Evolutionary conservation across 139 green algal genomes (phyloP), one percentile per base, ranked within the genome.

Genomic region (Chlamydomonas schloesseri): DNA sequence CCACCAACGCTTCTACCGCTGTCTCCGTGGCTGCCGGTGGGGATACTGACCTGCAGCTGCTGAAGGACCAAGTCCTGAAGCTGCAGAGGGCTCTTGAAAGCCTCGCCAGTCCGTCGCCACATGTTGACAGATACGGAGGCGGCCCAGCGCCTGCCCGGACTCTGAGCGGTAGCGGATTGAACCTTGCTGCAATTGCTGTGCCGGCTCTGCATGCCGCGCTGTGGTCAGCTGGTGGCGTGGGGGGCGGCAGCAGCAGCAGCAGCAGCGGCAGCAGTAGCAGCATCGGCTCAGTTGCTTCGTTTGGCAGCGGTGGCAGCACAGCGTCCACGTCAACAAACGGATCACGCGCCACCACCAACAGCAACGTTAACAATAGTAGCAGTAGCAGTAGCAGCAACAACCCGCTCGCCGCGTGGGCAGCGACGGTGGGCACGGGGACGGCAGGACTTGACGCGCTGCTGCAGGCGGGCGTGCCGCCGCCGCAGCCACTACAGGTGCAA

Each of bases 61-160:
- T 84, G 1, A 74, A 74, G 46, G 78, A 84, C 62, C 78, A 84
- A 29, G 74, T 84, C 42, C n/a, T 84, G n/a, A 84, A 84, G 64
- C 78, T 84, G 1, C 78, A 84, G 46, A 13, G 57, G 1, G 78
- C 78, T 10, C 46, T 84, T 13, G 78, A 84, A 46, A 53, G 29
- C 64, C 62, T 84, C 0, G 14, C 64, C 78, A 34, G 78, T 29
- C 28, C 42, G 28, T 47, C 46, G 6, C 60, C 76, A 4, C n/a
- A 31, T 3, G 1, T 67, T 5, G 24, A 23, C 24, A 24, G 60
- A 3, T 10, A 2, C 60, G 15, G 20, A 2, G 28, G 24, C 60
- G 60, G 60, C 60, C 1, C 60, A 15, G 60, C 23, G 11, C 24
- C 33, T 6, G 6, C 20, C 24, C 75, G 75, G 1, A n/a, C 23